These are phyloP conservation scores for Aspergillus persii DNA, from an alignment of 2,329 filamentous ascomycete species.

Conservation along the genomic window DNA sequence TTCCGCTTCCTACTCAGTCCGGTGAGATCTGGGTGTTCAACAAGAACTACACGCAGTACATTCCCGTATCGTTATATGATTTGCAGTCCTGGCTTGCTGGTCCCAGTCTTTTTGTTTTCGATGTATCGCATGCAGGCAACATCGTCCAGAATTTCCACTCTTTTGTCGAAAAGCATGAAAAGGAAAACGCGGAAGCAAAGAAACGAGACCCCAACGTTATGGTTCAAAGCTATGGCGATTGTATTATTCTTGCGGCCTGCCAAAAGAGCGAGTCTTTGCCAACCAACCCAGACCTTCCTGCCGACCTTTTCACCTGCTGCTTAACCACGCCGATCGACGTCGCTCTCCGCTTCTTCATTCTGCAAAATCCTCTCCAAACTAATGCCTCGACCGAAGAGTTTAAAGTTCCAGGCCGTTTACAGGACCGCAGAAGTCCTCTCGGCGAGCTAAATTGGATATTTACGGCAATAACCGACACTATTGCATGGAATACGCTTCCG, in stretches of 20 bases:
- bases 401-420: constrained; percentile 83
- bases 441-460: constrained; percentile 99
- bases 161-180: constrained; percentile 91
- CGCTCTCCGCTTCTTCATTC: constrained; percentile 91
- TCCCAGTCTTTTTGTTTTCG: constrained; percentile 94
- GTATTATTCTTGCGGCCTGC: constrained; percentile 91
- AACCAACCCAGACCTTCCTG: constrained; percentile 88
- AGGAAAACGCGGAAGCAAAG: constrained; percentile 75
- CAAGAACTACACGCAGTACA: constrained; percentile 97
- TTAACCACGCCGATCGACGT: constrained; percentile 97
- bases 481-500: constrained; percentile 94
- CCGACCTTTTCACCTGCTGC: constrained; percentile 93
- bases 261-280: constrained; percentile 87
- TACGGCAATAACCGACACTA: constrained; percentile 97
- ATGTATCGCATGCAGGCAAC: constrained; percentile 94
- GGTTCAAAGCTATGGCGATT: constrained; percentile 69
- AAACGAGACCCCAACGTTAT: constrained; percentile 70
- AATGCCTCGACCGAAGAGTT: constrained; percentile 76
- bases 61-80: constrained; percentile 92
- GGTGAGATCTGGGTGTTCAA: constrained; percentile 99
- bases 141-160: constrained; percentile 93
- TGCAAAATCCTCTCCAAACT: constrained; percentile 76
- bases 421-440: constrained; percentile 87
- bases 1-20: constrained; percentile 90
- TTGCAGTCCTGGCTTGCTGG: constrained; percentile 93